Evolutionary conservation across 148 eudicot genomes (phyloP).

Genomic region (Salicornia ramosissima): DNA sequence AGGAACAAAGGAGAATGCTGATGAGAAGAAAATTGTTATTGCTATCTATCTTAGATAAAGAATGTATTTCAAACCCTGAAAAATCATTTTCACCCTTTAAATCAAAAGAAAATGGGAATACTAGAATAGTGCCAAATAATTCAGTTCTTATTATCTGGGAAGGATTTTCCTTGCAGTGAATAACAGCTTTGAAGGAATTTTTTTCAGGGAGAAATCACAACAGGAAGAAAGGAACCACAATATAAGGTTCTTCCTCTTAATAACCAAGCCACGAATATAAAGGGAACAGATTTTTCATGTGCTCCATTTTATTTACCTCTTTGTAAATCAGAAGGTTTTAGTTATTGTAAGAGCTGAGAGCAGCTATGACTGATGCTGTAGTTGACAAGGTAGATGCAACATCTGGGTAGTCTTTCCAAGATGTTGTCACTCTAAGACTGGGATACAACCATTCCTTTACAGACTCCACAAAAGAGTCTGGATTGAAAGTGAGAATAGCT

Average conservation of each 20-base stretch:
- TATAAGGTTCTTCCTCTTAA: not conserved
- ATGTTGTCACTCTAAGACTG: constrained; percentile 63
- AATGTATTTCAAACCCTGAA: not conserved
- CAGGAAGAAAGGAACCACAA: not conserved
- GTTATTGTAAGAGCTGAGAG: constrained; percentile 76
- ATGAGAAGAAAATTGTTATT: too few species aligned
- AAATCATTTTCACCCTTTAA: not conserved
- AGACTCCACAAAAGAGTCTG: constrained; percentile 56
- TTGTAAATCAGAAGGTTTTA: constrained; percentile 23
- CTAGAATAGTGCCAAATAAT: too few species aligned
- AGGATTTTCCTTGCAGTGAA: too few species aligned
- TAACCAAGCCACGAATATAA: not conserved
- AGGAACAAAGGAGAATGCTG: too few species aligned
- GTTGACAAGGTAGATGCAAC: constrained; percentile 79
- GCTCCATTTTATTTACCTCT: constrained; percentile 11
- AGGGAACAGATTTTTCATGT: not conserved
- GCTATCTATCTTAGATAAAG: too few species aligned
- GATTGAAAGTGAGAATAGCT: constrained; percentile 68
- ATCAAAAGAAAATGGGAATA: not conserved
- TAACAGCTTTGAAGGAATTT: not conserved
- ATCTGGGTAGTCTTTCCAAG: constrained; percentile 91
- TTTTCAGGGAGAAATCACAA: not conserved
- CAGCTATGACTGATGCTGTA: constrained; percentile 84
- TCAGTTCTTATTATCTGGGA: too few species aligned
- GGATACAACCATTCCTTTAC: constrained; percentile 89